These are phyloP conservation scores for Neonectria coccinea DNA, from an alignment of 2,329 filamentous ascomycete species.

Conservation along the genomic window DNA sequence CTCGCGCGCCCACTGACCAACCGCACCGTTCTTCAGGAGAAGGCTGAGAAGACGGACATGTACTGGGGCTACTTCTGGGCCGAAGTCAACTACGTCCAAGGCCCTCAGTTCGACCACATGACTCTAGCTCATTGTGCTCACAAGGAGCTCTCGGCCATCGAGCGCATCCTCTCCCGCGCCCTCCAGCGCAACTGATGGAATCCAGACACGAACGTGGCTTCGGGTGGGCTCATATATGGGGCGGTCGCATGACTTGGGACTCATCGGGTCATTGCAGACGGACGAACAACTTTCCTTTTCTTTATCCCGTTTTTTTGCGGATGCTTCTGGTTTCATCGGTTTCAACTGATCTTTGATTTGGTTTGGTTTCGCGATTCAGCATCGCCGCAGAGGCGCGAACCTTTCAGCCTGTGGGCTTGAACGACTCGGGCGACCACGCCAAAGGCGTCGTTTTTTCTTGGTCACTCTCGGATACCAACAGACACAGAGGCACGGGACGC, in stretches of 20 bases:
- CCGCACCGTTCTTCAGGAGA: conserved; percentile 53
- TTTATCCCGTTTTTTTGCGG: neutral
- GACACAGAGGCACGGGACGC: neutral
- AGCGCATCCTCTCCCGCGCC: conserved; percentile 60
- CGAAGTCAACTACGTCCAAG: conserved; percentile 57
- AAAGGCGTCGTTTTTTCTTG: conserved; percentile 4
- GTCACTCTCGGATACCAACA: conserved; percentile 9
- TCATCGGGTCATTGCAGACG: neutral
- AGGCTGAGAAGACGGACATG: conserved; percentile 50
- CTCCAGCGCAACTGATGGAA: conserved; percentile 38
- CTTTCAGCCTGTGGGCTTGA: neutral
- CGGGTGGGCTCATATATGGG: neutral
- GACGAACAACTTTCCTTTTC: neutral
- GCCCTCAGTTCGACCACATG: conserved; percentile 59
- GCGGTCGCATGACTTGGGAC: neutral
- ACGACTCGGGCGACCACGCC: neutral
- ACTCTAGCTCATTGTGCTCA: conserved; percentile 60
- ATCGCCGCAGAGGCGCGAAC: neutral
- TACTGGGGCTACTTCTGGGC: conserved; percentile 67
- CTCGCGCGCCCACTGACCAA: conserved; percentile 55
- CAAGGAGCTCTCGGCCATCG: conserved; percentile 62
- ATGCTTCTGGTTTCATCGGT: neutral
- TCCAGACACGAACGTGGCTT: neutral
- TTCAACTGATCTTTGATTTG: conserved; percentile 2
- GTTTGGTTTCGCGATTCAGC: conserved; percentile 10